Conservation (phyloP, 306 rosid genomes). For the Biancaea sappan region DNA sequence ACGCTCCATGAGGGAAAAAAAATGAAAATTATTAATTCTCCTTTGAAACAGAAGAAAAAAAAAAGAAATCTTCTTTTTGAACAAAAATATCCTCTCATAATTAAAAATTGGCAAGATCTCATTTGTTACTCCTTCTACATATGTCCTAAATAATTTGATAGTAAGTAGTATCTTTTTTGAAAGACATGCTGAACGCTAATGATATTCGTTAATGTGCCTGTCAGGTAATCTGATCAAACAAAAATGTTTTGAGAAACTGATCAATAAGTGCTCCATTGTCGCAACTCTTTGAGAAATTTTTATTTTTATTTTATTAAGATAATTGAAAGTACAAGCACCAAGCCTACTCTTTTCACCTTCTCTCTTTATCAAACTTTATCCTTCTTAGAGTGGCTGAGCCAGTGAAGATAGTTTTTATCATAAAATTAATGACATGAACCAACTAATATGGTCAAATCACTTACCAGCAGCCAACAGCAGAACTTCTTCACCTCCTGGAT, state of each 20-base stretch:
- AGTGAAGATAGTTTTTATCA: neutral
- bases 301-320: too few species aligned
- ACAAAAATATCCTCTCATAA: neutral
- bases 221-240: too few species aligned
- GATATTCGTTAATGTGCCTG: too few species aligned
- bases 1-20: neutral
- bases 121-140: neutral
- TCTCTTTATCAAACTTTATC: neutral
- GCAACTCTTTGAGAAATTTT: too few species aligned
- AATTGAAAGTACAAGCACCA: too few species aligned
- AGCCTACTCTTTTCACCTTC: neutral
- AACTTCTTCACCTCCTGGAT: conserved; percentile 97
- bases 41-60: neutral
- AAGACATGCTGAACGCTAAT: too few species aligned
- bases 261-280: too few species aligned
- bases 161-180: too few species aligned
- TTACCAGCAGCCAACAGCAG: conserved; percentile 73
- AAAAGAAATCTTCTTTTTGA: neutral
- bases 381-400: neutral
- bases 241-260: too few species aligned
- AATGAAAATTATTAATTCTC: neutral
- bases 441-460: conserved; percentile 24
- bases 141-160: too few species aligned
- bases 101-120: neutral
- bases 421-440: neutral